Evolutionary conservation across 164 flowering plant species (phyloP), one percentile per base, ranked within the genome.

Genomic region (Annona cherimola): DNA sequence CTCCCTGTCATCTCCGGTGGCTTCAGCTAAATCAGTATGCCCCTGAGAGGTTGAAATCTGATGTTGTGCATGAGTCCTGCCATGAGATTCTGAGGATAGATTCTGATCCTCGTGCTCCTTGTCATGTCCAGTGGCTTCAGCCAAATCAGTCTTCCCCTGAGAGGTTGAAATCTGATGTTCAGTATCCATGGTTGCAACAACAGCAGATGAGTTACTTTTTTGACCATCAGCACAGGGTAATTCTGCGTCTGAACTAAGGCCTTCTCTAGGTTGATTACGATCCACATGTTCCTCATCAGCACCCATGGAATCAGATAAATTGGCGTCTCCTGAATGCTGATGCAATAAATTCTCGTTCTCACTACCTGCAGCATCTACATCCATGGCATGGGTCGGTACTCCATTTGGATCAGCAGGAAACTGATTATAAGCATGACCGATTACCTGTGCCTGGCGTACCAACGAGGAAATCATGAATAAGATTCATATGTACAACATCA

Each of bases 371-470:
- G 68, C 69, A 55, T 66, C 72, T 66, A 71, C 66, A 70, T 45
- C 72, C 54, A 26, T n/a, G 43, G 68, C 45, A 66, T 71, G 71
- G 43, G 67, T 69, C 57, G 65, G 62, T 60, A 74, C 74, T 50
- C 57, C 9, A 35, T 66, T 78, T n/a, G 79, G 46, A 62, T 79
- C 42, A 67, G 73, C 66, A 62, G 74, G 45, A 64, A 74, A 45
- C 60, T 78, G 79, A 64, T 75, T 61, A 60, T 1, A 71, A 12
- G 71, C 77, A 68, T 71, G 70, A 71, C 50, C 69, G 77, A 75
- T 72, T 8, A 69, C 5, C 45, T 77, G 74, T 71, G 76, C 85
- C 85, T 83, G 76, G 54, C 60, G 5, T 59, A 42, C 73, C 20
- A 44, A 76, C 65, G 20, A 18, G 42, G 62, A 39, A 46, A 3